Evolutionary conservation across 2,329 filamentous ascomycete species (phyloP).

Genomic region (Penicillium sp.): DNA sequence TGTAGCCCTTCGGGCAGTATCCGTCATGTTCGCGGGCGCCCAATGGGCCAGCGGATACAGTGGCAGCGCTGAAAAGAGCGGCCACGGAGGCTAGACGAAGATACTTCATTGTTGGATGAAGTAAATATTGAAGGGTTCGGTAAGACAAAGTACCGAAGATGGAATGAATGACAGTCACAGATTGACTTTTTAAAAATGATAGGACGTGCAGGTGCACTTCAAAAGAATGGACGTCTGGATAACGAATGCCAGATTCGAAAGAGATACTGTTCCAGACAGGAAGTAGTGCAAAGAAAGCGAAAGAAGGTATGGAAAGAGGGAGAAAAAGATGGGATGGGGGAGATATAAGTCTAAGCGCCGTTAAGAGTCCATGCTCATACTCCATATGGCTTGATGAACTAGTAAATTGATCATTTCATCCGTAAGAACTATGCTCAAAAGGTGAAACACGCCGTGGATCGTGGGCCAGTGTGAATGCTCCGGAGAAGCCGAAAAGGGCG

Average conservation of each 20-base stretch:
- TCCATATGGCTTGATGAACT: neutral
- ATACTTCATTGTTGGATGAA: constrained; percentile 20
- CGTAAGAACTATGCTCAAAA: neutral
- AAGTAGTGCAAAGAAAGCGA: neutral
- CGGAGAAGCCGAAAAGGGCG: constrained; percentile 11
- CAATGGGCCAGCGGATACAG: constrained; percentile 22
- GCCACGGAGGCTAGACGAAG: constrained; percentile 19
- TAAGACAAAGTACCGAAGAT: constrained; percentile 2
- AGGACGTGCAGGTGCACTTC: constrained; percentile 14
- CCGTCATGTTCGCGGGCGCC: constrained; percentile 9
- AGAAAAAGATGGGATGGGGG: neutral
- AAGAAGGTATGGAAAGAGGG: constrained; percentile 5
- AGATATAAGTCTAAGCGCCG: constrained; percentile 1
- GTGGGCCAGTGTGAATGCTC: constrained; percentile 3
- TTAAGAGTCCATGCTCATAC: neutral
- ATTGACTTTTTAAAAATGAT: constrained; percentile 6
- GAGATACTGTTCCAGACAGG: constrained; percentile 21
- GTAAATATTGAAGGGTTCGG: neutral
- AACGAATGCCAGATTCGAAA: constrained; percentile 20
- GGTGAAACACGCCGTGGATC: constrained; percentile 22
- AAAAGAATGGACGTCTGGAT: constrained; percentile 27
- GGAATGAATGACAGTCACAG: constrained; percentile 1
- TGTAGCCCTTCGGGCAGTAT: constrained; percentile 24
- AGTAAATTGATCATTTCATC: neutral
- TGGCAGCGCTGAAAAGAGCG: constrained; percentile 21